A percentile compares a stretch with the other conserved stretches of the same genome.
Evolutionary conservation across 2,329 filamentous ascomycete genomes (phyloP).

Genomic region (Lasiodiplodia hormozganensis): DNA sequence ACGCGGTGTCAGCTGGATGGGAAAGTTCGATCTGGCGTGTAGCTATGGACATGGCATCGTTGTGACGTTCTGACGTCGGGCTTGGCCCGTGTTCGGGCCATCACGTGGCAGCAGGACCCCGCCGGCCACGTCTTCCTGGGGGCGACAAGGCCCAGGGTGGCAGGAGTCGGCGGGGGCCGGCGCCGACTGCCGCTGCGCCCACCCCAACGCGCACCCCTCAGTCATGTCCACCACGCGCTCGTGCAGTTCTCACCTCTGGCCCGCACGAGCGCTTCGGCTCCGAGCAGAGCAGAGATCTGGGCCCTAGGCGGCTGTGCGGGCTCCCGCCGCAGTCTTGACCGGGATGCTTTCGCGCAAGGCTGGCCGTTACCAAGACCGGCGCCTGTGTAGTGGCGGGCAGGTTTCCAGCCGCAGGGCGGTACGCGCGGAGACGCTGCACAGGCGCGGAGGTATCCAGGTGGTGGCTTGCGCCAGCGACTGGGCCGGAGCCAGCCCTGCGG

Average conservation of each 20-base stretch:
- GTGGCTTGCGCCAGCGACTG: constrained; percentile 23
- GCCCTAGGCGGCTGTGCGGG: constrained; percentile 7
- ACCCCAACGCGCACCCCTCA: not conserved
- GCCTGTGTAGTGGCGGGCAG: constrained; percentile 2
- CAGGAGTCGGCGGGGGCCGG: not conserved
- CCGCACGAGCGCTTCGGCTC: constrained; percentile 25
- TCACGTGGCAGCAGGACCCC: not conserved
- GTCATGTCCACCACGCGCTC: not conserved
- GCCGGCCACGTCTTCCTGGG: constrained; percentile 7
- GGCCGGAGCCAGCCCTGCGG: constrained; percentile 26
- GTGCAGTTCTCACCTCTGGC: not conserved
- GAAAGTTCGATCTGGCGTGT: constrained; percentile 5
- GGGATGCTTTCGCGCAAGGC: not conserved
- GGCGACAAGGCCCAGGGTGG: not conserved
- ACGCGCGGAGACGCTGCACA: constrained; percentile 2
- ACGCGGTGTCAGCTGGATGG: constrained; percentile 18
- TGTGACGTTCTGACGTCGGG: constrained; percentile 22
- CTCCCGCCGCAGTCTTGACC: not conserved
- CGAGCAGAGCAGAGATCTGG: not conserved
- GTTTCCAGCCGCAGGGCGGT: constrained; percentile 12
- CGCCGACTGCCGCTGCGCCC: constrained; percentile 15
- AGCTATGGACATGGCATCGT: not conserved
- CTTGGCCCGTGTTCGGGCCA: not conserved
- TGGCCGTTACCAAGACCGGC: not conserved
- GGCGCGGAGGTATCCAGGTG: constrained; percentile 13